Evolutionary conservation across 805 yeast species (phyloP).

Genomic region (Metschnikowia sp.): DNA sequence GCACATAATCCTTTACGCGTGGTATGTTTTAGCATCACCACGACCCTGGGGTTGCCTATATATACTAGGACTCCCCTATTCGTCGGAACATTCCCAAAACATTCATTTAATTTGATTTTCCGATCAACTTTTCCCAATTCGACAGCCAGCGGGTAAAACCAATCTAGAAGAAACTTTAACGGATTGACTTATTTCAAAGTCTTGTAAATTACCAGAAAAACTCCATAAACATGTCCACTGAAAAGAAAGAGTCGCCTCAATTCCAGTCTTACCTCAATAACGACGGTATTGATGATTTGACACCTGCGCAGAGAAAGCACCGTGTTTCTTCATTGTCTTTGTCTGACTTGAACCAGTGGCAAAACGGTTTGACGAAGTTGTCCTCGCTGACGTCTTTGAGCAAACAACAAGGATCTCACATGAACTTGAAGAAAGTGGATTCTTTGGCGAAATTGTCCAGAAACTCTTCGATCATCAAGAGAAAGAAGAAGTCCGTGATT

Average conservation of each 20-base stretch:
- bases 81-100: no score
- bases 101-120: no score
- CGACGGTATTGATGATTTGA: slow-evolving; percentile 67
- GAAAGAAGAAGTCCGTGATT: slow-evolving; percentile 50
- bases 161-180: neutral
- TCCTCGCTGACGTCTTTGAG: slow-evolving; percentile 34
- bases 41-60: slow-evolving; percentile 4
- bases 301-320: slow-evolving; percentile 59
- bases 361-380: slow-evolving; percentile 40
- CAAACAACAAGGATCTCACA: slow-evolving; percentile 29
- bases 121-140: no score
- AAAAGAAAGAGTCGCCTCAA: slow-evolving; percentile 15
- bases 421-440: slow-evolving; percentile 41
- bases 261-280: slow-evolving; percentile 61
- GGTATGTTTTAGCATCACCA: slow-evolving; percentile 6
- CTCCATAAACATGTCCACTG: slow-evolving; percentile 3
- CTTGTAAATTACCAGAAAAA: neutral
- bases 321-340: slow-evolving; percentile 65
- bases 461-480: slow-evolving; percentile 43
- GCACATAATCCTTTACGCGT: slow-evolving; percentile 1
- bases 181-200: neutral
- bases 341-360: slow-evolving; percentile 67
- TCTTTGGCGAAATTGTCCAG: slow-evolving; percentile 44
- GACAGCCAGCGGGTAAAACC: no score
- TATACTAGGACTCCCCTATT: neutral